Conservation (phyloP, 2,329 filamentous ascomycete species). For the Fusarium sp. region DNA sequence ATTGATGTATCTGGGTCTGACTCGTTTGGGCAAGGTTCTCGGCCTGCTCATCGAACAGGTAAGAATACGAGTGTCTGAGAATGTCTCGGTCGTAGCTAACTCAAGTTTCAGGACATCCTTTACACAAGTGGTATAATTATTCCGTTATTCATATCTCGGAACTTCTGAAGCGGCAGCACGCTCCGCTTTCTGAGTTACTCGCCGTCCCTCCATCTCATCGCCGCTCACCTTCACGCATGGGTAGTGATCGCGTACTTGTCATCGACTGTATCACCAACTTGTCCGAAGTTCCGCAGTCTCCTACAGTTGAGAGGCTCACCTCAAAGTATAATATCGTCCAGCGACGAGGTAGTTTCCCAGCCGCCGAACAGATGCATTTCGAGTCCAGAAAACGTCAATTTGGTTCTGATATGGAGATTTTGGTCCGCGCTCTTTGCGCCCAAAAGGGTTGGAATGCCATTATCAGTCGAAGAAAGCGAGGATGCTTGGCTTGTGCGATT, state of each 20-base stretch:
- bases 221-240: conserved; percentile 43
- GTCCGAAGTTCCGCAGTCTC: conserved; percentile 61
- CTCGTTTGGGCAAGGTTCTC: conserved; percentile 59
- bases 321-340: conserved; percentile 51
- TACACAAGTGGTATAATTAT: conserved; percentile 74
- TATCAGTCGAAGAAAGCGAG: conserved; percentile 74
- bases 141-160: conserved; percentile 70
- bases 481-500: conserved; percentile 80
- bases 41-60: conserved; percentile 63
- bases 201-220: conserved; percentile 51
- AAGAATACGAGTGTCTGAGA: conserved; percentile 30
- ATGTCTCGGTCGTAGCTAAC: conserved; percentile 24
- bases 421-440: conserved; percentile 79
- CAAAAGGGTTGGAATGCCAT: conserved; percentile 81
- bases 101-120: conserved; percentile 64
- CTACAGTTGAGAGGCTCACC: conserved; percentile 56
- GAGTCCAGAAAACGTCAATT: conserved; percentile 69
- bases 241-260: conserved; percentile 62
- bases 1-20: conserved; percentile 64
- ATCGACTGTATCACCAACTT: conserved; percentile 73
- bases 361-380: conserved; percentile 66
- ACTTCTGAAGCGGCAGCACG: conserved; percentile 62
- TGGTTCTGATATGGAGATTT: conserved; percentile 75
- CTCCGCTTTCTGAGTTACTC: conserved; percentile 63
- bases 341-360: conserved; percentile 56